A percentile compares a stretch with the other conserved stretches of the same genome.
phyloP scores from a whole-genome alignment of 129 eudicot species.

The Arctium minus region DNA sequence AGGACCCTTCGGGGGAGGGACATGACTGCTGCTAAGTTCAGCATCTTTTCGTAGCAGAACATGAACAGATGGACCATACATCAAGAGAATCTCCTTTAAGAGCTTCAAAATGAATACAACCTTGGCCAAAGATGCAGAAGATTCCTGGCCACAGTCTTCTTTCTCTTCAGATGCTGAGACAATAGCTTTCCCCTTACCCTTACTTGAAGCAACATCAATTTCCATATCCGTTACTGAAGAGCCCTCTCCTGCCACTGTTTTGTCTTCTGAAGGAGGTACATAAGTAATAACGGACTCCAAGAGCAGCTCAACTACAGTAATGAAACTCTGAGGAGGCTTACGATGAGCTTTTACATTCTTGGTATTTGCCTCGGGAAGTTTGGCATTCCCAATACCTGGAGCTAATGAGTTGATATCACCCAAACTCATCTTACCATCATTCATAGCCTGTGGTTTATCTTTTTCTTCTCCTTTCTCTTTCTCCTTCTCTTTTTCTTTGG shows the following conservation, averaged over 20 bases:
- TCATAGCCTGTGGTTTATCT: conserved; percentile 45
- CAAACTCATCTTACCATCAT: conserved; percentile 46
- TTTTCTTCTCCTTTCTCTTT: conserved; percentile 60
- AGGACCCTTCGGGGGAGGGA: conserved; percentile 33
- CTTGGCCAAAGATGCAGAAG: conserved; percentile 77
- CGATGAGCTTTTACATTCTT: conserved; percentile 67
- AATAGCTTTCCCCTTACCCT: conserved; percentile 90
- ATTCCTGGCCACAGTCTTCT: conserved; percentile 53
- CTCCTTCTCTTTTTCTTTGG: conserved; percentile 73
- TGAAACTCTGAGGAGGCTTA: conserved; percentile 84
- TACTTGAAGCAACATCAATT: conserved; percentile 57
- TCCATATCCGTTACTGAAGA: conserved; percentile 74
- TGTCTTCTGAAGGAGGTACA: conserved; percentile 67
- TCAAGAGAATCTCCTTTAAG: conserved; percentile 73
- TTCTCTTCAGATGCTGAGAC: conserved; percentile 50
- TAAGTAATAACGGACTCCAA: conserved; percentile 60
- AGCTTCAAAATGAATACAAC: conserved; percentile 84
- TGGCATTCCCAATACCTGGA: conserved; percentile 40
- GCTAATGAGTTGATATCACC: conserved; percentile 17
- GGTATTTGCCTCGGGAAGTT: conserved; percentile 52
- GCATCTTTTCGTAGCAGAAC: conserved; percentile 84
- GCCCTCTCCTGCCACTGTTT: conserved; percentile 24
- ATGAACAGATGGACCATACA: conserved; percentile 82
- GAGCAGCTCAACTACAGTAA: conserved; percentile 74
- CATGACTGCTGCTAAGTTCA: conserved; percentile 62